Base-by-base conservation (phyloP, 768 basidiomycete genomes). In the Tulasnella sp. region DNA sequence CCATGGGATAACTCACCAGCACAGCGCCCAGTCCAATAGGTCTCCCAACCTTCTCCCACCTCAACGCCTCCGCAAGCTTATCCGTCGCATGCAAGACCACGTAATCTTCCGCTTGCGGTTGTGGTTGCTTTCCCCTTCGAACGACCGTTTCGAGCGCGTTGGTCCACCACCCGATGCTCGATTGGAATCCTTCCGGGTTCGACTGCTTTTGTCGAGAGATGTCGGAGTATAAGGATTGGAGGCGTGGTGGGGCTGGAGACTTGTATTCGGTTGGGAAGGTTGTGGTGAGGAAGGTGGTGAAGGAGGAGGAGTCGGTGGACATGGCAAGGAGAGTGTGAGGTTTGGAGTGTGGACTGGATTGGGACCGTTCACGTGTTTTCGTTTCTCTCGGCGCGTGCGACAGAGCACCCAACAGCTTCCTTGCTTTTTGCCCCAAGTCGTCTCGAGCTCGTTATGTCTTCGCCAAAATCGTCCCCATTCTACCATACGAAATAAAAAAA, bases 161-260 rank as follows among this genome's bases (percentile, higher is more conserved):
- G 40, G 87, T 88, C 96, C 96, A 98, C 96, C 96, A 98, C 74
- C 91, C 89, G 38, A 94, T 85, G 80, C 93, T 93, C 14, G 93
- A 89, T 70, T 88, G 83, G 82, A 91, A 97, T 4, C 93, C 90
- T 1, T 91, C 87, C 0, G 94, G 92, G 82, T 98, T 96, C 0
- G 93, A 91, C 69, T 89, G 85, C 80, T 91, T 93, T 83, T 96
- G 94, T 15, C 89, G 86, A 0, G 92, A 89, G 76, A 96, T 90
- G 81, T 96, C 94, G 9, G 95, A 92, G 83, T 96, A 98, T 8
- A 98, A 85, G 0, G 94, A 82, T 71, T 80, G 78, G 3, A 85
- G 75, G 22, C 85, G 83, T 15, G 81, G 76, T 22, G 79, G 15
- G 0, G 83, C 80, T 0, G 82, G 81, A 0, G 79, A 75, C 2